Evolutionary conservation across 2,329 filamentous ascomycete genomes (phyloP), one percentile per base, ranked within the genome.

Genomic region (Oidium heveae): DNA sequence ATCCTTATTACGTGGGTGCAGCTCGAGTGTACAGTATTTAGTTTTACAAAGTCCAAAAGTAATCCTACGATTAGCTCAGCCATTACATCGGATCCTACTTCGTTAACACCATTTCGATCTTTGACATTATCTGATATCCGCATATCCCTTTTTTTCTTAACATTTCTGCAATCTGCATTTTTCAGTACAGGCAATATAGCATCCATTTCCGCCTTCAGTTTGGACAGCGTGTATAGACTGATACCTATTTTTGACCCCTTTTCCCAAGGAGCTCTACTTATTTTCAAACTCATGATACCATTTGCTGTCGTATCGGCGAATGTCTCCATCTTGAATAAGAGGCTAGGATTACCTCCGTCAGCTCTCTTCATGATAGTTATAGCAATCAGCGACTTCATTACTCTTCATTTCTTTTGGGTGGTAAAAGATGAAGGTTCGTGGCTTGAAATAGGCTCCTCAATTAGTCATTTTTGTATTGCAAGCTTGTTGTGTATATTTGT

Each of bases 151-250:
- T 96, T 96, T 72, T 95, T 96, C 73, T 82, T 98, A 67, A 87
- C 86, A 60, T 76, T 98, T 41, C 75, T 98, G 6, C 91, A 98
- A 68, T 89, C 88, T 2, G 91, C 84, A 53, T 98, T 98, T 68
- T 98, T 96, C 74, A 86, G 82, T 69, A 96, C 89, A 0, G 91
- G 91, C 59, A 98, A 98, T 69, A 79, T 98, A 56, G 91, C 91
- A 0, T 95, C 89, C 0, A 70, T 98, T 55, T 94, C 88, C 16
- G 85, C 86, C 0, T 98, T 98, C 70, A 93, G 84, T 58, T 72
- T 98, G 43, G 91, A 96, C 56, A 88, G 84, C 62, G 91, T 98
- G 7, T 77, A 74, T 65, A 81, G 91, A 1, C 77, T 98, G 7
- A 75, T 96, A 52, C 91, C 91, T 4, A 72, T 98, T 57, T 98